Conservation (phyloP, 1,284 basidiomycete species). For the Flammula alnicola region DNA sequence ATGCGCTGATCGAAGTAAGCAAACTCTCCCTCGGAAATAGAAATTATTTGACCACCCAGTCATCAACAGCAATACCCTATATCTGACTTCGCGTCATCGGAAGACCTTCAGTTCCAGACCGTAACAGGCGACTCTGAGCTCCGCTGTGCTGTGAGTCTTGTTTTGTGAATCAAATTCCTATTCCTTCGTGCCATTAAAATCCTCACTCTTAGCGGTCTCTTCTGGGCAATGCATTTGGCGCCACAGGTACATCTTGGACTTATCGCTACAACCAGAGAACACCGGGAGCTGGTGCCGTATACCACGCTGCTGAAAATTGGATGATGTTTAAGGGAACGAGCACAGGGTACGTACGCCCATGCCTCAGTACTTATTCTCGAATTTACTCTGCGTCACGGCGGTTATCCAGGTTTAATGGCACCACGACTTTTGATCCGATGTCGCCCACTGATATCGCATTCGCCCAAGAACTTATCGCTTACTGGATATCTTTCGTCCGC, state of each 20-base stretch:
- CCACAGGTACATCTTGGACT: constrained; percentile 44
- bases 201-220: constrained; percentile 44
- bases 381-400: no score
- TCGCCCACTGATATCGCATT: constrained; percentile 49
- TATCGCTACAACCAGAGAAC: constrained; percentile 61
- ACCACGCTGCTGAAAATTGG: constrained; percentile 63
- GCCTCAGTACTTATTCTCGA: not conserved
- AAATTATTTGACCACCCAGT: not conserved
- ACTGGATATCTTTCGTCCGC: constrained; percentile 65
- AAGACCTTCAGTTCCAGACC: constrained; percentile 44
- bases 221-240: constrained; percentile 45
- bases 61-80: constrained; percentile 33
- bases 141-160: constrained; percentile 50
- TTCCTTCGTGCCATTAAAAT: constrained; percentile 4
- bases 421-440: constrained; percentile 34
- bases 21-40: not conserved
- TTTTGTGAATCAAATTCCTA: not conserved
- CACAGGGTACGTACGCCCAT: constrained; percentile 49
- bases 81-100: constrained; percentile 42
- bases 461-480: constrained; percentile 58
- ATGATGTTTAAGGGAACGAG: constrained; percentile 66
- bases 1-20: constrained; percentile 39
- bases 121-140: constrained; percentile 54
- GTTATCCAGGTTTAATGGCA: constrained; percentile 56
- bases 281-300: constrained; percentile 37